Evolutionary conservation across 257 asterid species (phyloP), one percentile per base, ranked within the genome.

Genomic region (Avicennia marina): DNA sequence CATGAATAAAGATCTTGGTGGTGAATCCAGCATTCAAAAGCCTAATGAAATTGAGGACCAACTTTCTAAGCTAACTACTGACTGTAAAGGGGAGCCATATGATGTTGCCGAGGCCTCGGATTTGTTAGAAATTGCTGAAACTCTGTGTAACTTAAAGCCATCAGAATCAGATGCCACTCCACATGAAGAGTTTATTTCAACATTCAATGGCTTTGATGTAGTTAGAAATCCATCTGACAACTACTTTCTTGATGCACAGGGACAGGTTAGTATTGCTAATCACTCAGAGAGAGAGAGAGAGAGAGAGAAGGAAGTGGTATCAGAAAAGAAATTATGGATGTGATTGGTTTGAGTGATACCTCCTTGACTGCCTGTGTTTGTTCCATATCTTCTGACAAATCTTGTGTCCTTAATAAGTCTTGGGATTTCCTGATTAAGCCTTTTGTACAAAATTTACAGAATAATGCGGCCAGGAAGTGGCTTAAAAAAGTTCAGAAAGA

Each of bases 401-500:
- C 40, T 36, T 53, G 16, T 61, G 24, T 25, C 53, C 16, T 17
- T 55, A 43, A 29, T n/a, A n/a, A n/a, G n/a, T n/a, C n/a, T n/a
- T n/a, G 43, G 53, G 18, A 41, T 48, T 47, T 18, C 51, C 36
- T 50, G 6, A 32, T 27, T 19, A 44, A 39, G 29, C 53, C 34
- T 31, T 53, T 25, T 38, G 11, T 29, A 29, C 53, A 47, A 63
- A 68, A 57, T 67, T 78, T 72, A 60, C 86, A 93, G 96, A 86
- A 68, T 65, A 78, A 55, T 49, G 84, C 95, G 60, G 79, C 86
- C 48, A 89, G 94, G 77, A 93, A 84, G 80, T 93, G 99, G 99
- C 95, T 93, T 58, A 84, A 70, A 89, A 93, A 89, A 78, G 90
- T 89, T 63, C 96, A 89, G 58, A 90, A 81, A 65, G 99, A 93